These are phyloP conservation scores for Sechiopsis laciniata DNA, from an alignment of 306 rosid genomes.

Conservation along the genomic window DNA sequence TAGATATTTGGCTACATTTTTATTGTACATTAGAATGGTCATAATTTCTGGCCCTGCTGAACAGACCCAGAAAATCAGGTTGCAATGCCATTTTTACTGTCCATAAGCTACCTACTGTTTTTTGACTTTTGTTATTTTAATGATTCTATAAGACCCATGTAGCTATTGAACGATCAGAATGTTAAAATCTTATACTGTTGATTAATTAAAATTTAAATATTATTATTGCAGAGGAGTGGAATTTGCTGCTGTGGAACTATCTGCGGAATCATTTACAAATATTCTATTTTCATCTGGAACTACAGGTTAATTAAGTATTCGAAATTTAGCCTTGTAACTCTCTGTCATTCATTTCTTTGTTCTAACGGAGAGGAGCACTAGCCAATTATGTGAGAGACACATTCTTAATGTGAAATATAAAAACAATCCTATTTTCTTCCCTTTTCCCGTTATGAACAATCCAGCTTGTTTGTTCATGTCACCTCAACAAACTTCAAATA, in stretches of 20 bases:
- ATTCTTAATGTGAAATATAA: not conserved
- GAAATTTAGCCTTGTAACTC: not conserved
- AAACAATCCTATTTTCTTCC: not conserved
- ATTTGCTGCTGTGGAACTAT: constrained; percentile 61
- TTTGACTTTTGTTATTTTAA: not conserved
- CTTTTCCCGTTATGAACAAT: not conserved
- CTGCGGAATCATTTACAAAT: constrained; percentile 60
- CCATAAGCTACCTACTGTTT: not conserved
- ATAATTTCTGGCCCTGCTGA: not conserved
- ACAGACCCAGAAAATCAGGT: not conserved
- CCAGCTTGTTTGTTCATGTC: not conserved
- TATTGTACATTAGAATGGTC: not conserved
- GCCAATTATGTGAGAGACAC: not conserved
- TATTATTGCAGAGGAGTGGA: constrained; percentile 60
- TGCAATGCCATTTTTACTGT: not conserved
- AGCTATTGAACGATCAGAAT: not conserved
- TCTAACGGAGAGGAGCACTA: not conserved
- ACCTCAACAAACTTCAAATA: not conserved
- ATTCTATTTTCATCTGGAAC: constrained; percentile 97
- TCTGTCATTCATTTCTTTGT: constrained; percentile 2
- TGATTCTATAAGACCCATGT: not conserved
- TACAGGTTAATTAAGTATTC: constrained; percentile 44
- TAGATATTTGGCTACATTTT: not conserved
- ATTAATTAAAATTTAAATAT: not conserved
- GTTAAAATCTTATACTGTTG: constrained; percentile 7